Conservation (phyloP, 2,329 filamentous ascomycete species). For the Fusarium torreyae region DNA sequence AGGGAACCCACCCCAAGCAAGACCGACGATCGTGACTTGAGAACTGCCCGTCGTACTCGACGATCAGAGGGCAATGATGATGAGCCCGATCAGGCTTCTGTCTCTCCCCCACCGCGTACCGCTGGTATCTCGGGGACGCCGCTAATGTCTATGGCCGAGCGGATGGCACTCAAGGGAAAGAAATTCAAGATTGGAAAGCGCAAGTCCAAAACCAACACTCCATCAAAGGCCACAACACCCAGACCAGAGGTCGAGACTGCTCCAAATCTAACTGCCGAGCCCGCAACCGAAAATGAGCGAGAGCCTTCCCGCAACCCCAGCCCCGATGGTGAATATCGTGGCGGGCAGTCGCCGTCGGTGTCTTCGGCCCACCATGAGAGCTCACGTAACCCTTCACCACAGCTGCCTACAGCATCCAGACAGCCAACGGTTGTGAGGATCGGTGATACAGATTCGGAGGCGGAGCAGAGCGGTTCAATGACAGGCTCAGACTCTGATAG, state of each 20-base stretch:
- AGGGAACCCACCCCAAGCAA: conserved; percentile 10
- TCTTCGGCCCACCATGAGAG: conserved; percentile 23
- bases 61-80: conserved; percentile 35
- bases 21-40: conserved; percentile 16
- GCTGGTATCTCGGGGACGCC: conserved; percentile 44
- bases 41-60: conserved; percentile 47
- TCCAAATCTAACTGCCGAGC: neutral
- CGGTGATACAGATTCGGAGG: conserved; percentile 46
- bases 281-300: neutral
- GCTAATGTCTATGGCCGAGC: conserved; percentile 70
- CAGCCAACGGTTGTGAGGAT: conserved; percentile 47
- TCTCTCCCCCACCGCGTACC: conserved; percentile 11
- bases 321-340: conserved; percentile 3
- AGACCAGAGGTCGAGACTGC: neutral
- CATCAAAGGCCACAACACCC: conserved; percentile 15
- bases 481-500: conserved; percentile 40
- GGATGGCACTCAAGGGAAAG: conserved; percentile 69
- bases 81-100: conserved; percentile 9
- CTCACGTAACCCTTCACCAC: conserved; percentile 37
- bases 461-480: conserved; percentile 23
- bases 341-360: conserved; percentile 7
- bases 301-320: conserved; percentile 1
- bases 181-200: conserved; percentile 66
- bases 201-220: conserved; percentile 41
- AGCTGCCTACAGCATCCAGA: conserved; percentile 7